Conservation (phyloP, 2,329 filamentous ascomycete species). For the Hymenoscyphus occultus region DNA sequence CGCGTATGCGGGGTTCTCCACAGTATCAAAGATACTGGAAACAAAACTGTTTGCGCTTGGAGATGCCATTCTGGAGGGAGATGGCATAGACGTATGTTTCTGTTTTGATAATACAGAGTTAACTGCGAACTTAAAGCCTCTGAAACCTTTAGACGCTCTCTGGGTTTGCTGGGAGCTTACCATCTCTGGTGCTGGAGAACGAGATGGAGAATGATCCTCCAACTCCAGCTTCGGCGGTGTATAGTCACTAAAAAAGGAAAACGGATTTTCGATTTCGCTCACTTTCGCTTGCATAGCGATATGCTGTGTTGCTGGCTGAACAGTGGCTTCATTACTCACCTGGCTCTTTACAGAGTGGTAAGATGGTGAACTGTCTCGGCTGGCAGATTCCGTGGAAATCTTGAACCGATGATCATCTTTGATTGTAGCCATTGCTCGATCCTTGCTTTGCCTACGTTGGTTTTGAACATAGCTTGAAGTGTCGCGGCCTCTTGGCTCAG, state of each 20-base stretch:
- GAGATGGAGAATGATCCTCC: constrained; percentile 10
- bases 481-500: constrained; percentile 4
- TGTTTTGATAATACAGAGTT: constrained; percentile 16
- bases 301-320: background rate
- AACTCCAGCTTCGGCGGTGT: constrained; percentile 15
- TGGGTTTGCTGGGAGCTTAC: constrained; percentile 3
- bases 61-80: background rate
- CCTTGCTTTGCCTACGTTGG: constrained; percentile 18
- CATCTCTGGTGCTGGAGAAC: constrained; percentile 11
- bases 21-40: constrained; percentile 16
- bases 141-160: constrained; percentile 14
- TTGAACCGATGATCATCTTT: constrained; percentile 16
- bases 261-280: constrained; percentile 3
- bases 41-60: constrained; percentile 9
- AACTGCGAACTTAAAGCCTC: constrained; percentile 13
- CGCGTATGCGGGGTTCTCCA: constrained; percentile 8
- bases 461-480: constrained; percentile 16
- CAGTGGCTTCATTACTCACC: constrained; percentile 13
- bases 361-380: constrained; percentile 9
- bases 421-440: constrained; percentile 12
- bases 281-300: background rate
- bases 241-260: constrained; percentile 19
- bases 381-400: constrained; percentile 7
- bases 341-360: constrained; percentile 18
- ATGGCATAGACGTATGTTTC: constrained; percentile 6